These are phyloP conservation scores for Fraxinus platypoda DNA, from an alignment of 305 asterid genomes.

Conservation along the genomic window DNA sequence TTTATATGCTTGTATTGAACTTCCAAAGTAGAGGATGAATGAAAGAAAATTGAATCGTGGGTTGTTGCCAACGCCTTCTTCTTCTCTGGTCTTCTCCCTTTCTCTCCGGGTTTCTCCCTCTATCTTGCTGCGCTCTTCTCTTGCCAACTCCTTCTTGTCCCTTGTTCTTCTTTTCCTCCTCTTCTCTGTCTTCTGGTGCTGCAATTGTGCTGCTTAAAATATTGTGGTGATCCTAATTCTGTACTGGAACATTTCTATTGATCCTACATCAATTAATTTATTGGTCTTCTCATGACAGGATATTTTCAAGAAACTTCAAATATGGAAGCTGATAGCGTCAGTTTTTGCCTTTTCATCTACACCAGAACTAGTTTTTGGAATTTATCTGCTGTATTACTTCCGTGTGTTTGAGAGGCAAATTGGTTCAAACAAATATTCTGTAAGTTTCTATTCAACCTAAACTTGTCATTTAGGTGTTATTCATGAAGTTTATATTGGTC, in stretches of 20 bases:
- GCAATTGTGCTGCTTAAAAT: not conserved
- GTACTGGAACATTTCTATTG: not conserved
- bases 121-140: not conserved
- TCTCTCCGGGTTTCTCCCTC: not conserved
- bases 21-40: not conserved
- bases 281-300: slow-evolving; percentile 58
- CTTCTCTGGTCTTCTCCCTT: not conserved
- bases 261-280: not conserved
- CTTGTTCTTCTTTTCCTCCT: not conserved
- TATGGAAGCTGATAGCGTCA: slow-evolving; percentile 91
- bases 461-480: slow-evolving; percentile 24
- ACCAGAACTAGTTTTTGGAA: slow-evolving; percentile 90
- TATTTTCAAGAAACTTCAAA: slow-evolving; percentile 77
- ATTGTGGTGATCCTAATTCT: not conserved
- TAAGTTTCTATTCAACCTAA: slow-evolving; percentile 43
- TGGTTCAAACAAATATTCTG: slow-evolving; percentile 92
- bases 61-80: no score
- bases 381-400: slow-evolving; percentile 89
- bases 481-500: slow-evolving; percentile 23
- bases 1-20: not conserved
- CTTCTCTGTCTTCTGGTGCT: not conserved
- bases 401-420: slow-evolving; percentile 99
- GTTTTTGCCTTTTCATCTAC: slow-evolving; percentile 90
- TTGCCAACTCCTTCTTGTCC: not conserved
- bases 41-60: not conserved